phyloP scores from a whole-genome alignment of 2,329 filamentous ascomycete genomes.

The Alternaria solani region DNA sequence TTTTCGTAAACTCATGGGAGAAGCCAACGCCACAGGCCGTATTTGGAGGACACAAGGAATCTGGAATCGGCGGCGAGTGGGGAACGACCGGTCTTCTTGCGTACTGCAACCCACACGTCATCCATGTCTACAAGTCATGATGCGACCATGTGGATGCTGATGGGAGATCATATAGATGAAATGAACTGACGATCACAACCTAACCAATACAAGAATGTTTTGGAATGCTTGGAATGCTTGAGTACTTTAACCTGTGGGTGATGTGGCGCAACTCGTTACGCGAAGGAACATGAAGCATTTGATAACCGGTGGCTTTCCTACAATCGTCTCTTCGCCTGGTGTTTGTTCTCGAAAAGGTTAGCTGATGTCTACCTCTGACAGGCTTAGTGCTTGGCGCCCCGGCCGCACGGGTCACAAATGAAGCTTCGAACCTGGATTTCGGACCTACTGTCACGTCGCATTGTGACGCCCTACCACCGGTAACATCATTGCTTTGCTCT shows the following conservation, averaged over 20 bases:
- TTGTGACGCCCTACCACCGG: neutral
- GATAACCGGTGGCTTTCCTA: slow-evolving; percentile 1
- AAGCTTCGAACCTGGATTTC: neutral
- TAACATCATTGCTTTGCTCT: neutral
- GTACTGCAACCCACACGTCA: slow-evolving; percentile 58
- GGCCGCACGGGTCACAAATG: neutral
- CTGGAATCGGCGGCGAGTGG: slow-evolving; percentile 77
- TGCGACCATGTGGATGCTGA: neutral
- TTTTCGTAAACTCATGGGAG: slow-evolving; percentile 64
- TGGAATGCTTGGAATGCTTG: slow-evolving; percentile 8
- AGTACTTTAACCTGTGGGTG: neutral
- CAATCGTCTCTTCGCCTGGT: slow-evolving; percentile 3
- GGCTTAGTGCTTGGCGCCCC: slow-evolving; percentile 5
- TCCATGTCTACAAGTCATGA: slow-evolving; percentile 56
- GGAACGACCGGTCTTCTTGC: slow-evolving; percentile 54
- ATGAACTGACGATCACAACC: neutral
- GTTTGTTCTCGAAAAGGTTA: slow-evolving; percentile 3
- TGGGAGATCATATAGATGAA: neutral
- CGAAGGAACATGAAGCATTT: slow-evolving; percentile 9
- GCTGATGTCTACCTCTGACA: slow-evolving; percentile 10
- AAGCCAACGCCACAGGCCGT: slow-evolving; percentile 57
- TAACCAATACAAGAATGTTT: slow-evolving; percentile 4
- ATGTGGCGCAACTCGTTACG: neutral
- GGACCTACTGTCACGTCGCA: neutral
- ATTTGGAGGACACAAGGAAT: slow-evolving; percentile 82